Conservation (phyloP, 202 grass and related monocot genomes). For the Eragrostis tef region DNA sequence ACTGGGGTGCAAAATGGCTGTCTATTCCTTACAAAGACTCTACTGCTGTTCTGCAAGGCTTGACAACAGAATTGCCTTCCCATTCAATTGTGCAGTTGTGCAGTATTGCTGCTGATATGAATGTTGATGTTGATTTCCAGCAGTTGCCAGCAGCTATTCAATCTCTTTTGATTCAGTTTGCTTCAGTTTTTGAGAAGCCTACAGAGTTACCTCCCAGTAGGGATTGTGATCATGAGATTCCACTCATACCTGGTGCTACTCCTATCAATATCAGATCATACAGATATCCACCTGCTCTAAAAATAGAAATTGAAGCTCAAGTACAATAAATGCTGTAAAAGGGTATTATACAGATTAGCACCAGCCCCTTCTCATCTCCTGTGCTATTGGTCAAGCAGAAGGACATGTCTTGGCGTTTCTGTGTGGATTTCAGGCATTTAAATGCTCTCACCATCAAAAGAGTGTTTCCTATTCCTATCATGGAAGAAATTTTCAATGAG, state of each 20-base stretch:
- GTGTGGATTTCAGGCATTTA: not conserved
- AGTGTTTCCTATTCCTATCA: not conserved
- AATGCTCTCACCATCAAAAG: not conserved
- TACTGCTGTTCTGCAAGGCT: no score
- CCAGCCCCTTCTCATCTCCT: not conserved
- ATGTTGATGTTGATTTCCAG: no score
- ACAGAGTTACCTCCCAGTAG: not conserved
- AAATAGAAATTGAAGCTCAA: not conserved
- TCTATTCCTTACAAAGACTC: no score
- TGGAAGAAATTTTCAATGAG: not conserved
- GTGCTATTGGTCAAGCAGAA: not conserved
- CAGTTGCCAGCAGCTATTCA: no score
- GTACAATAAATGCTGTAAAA: not conserved
- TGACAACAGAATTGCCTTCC: no score
- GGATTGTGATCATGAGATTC: not conserved
- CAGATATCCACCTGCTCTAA: not conserved
- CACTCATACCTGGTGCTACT: not conserved
- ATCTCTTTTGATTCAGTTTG: no score
- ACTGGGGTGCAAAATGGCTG: no score
- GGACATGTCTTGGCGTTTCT: not conserved
- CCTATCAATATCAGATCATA: not conserved
- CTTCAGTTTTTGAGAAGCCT: not conserved
- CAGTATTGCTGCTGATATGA: no score
- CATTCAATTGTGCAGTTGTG: no score
- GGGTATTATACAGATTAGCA: not conserved